Conservation (phyloP, 2,329 filamentous ascomycete species). For the Colletotrichum brevisporum region DNA sequence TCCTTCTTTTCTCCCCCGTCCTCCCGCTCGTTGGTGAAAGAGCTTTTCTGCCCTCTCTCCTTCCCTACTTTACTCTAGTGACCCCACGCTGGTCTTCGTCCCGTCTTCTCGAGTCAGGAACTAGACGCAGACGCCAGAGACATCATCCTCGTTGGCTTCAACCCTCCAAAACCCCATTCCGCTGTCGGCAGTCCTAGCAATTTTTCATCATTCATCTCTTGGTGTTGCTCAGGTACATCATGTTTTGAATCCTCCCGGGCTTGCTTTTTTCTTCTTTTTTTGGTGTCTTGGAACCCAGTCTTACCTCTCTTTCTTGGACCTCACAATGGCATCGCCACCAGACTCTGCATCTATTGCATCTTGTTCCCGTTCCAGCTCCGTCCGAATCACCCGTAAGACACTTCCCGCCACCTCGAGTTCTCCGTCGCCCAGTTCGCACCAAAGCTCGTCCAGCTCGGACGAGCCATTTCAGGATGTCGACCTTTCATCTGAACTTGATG, state of each 20-base stretch:
- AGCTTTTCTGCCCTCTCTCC: conserved; percentile 27
- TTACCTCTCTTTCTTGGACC: conserved; percentile 49
- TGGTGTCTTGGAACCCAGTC: conserved; percentile 60
- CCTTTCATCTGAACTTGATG: conserved; percentile 46
- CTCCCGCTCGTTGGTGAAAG: conserved; percentile 28
- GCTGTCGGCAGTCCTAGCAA: conserved; percentile 22
- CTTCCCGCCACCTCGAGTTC: conserved; percentile 54
- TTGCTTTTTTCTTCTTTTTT: conserved; percentile 52
- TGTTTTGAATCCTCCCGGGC: conserved; percentile 54
- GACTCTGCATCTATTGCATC: conserved; percentile 49
- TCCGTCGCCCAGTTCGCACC: conserved; percentile 42
- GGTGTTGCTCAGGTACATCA: conserved; percentile 50
- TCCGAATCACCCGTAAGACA: conserved; percentile 55
- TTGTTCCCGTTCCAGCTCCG: conserved; percentile 53
- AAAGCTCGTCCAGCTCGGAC: conserved; percentile 43
- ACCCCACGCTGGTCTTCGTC: conserved; percentile 30
- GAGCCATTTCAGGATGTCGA: conserved; percentile 51
- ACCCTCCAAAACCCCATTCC: conserved; percentile 15
- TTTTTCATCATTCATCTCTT: conserved; percentile 40
- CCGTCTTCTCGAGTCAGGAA: conserved; percentile 35
- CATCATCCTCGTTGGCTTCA: conserved; percentile 35
- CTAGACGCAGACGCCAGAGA: conserved; percentile 9
- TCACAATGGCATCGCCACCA: conserved; percentile 52
- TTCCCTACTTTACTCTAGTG: conserved; percentile 39
- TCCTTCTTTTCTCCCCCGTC: conserved; percentile 1